phyloP scores from a whole-genome alignment of 441 rosid species.

The Jatropha multifida region DNA sequence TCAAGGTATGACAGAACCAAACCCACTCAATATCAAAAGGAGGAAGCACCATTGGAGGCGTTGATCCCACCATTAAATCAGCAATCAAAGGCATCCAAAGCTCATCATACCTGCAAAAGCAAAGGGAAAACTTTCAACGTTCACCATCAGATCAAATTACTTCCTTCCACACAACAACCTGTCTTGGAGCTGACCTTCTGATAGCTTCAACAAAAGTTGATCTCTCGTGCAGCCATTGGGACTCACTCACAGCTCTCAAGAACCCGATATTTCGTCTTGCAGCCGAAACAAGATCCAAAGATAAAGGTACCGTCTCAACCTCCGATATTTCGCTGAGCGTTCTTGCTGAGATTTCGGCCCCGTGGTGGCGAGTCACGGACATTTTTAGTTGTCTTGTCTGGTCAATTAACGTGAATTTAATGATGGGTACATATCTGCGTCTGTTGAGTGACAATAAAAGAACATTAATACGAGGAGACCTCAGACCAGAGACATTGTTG shows the following conservation, averaged over 20 bases:
- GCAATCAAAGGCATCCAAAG: constrained; percentile 93
- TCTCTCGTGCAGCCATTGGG: constrained; percentile 66
- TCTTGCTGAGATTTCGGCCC: constrained; percentile 33
- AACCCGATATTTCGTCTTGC: constrained; percentile 58
- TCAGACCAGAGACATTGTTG: neutral
- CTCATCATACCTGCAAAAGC: constrained; percentile 66
- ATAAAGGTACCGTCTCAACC: constrained; percentile 39
- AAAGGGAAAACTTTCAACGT: neutral
- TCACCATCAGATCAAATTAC: constrained; percentile 21
- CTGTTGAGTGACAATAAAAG: neutral
- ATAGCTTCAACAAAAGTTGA: constrained; percentile 57
- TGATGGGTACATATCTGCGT: neutral
- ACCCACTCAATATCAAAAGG: constrained; percentile 95
- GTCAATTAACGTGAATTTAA: neutral
- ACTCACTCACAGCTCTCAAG: constrained; percentile 56
- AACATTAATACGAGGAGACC: constrained; percentile 16
- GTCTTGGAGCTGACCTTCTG: constrained; percentile 45
- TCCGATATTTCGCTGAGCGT: constrained; percentile 67
- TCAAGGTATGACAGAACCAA: constrained; percentile 91
- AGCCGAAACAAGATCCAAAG: constrained; percentile 70
- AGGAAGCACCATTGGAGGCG: constrained; percentile 70
- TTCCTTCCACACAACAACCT: too few species aligned
- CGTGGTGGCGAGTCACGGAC: constrained; percentile 22
- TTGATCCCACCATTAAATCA: constrained; percentile 61
- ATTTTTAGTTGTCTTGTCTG: constrained; percentile 4